Evolutionary conservation across 1,139 yeast species (phyloP), one percentile per base, ranked within the genome.

Genomic region (Hemisphaericaspora lyxosophila): DNA sequence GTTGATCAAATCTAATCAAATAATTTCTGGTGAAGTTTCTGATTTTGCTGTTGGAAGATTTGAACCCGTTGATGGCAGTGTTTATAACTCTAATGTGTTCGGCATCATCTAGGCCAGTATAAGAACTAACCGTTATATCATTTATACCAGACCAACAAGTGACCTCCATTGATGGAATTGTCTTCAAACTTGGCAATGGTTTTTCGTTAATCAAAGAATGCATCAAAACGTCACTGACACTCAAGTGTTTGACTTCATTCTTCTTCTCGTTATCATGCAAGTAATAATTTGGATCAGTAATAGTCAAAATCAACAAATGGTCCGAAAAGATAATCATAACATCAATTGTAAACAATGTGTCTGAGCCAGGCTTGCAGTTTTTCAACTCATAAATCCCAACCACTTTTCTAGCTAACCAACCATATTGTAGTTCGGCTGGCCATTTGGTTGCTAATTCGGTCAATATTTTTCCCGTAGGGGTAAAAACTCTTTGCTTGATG

Each of bases 401-500:
- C 4, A 90, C 92, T 45, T 94, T 75, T 42, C 97, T 72, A 22
- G 83, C 74, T 17, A 88, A 59, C 97, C 97, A 89, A 18, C 95
- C 96, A 53, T 82, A 83, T 49, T 87, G 95, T 19, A 90, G 68
- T 50, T 85, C 90, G 0, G 78, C 64, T 0, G 97, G 97, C 97
- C 97, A 90, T 16, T 80, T 80, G 7, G 78, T 70, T 5, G 96
- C 95, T 18, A 89, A 59, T 52, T 88, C 96, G 0, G 95, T 83
- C 31, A 90, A 64, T 2, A 90, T 74, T 55, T 87, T 88, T 0
- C 97, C 97, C 0, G 96, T 83, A 1, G 97, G 96, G 0, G 97
- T 89, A 55, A 89, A 87, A 0, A 88, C 80, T 44, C 96, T 71
- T 31, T 79, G 73, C 47, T 69, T 74, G 44, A 75, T 77, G 12